phyloP scores from a whole-genome alignment of 768 basidiomycete genomes.

The Trametes elegans region DNA sequence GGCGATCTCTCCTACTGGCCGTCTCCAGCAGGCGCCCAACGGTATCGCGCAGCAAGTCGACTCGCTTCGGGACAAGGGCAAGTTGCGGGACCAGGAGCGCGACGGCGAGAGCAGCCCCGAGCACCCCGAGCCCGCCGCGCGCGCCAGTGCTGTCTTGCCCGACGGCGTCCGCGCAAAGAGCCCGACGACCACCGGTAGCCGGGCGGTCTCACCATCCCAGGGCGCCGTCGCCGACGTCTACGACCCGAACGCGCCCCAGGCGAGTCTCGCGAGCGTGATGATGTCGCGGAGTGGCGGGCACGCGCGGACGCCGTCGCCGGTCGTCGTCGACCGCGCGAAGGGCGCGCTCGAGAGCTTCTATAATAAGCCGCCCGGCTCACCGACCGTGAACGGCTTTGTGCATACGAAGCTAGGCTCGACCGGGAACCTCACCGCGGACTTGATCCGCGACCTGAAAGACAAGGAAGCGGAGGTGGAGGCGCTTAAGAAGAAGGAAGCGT shows the following conservation, averaged over 20 bases:
- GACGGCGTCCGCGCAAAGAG: conserved; percentile 60
- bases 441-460: conserved; percentile 74
- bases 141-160: conserved; percentile 55
- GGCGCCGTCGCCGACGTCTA: conserved; percentile 13
- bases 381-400: conserved; percentile 47
- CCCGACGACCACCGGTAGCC: conserved; percentile 42
- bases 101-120: conserved; percentile 48
- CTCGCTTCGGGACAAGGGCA: conserved; percentile 48
- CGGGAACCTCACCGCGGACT: conserved; percentile 69
- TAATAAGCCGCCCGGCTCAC: conserved; percentile 40
- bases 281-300: conserved; percentile 50
- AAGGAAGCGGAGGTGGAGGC: conserved; percentile 81
- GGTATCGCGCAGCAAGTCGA: conserved; percentile 38
- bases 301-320: conserved; percentile 59
- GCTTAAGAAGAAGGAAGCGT: conserved; percentile 72
- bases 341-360: conserved; percentile 66
- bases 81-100: conserved; percentile 42
- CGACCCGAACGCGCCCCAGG: conserved; percentile 30
- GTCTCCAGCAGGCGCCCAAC: conserved; percentile 37
- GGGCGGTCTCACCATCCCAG: conserved; percentile 57
- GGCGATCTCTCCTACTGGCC: conserved; percentile 60
- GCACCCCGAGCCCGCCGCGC: conserved; percentile 42
- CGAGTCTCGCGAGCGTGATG: conserved; percentile 54
- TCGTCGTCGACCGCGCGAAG: conserved; percentile 48
- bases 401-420: conserved; percentile 52